Base-by-base conservation (phyloP, 192 early-diverging fungal genomes). In the Pecoramyces ruminantium region DNA sequence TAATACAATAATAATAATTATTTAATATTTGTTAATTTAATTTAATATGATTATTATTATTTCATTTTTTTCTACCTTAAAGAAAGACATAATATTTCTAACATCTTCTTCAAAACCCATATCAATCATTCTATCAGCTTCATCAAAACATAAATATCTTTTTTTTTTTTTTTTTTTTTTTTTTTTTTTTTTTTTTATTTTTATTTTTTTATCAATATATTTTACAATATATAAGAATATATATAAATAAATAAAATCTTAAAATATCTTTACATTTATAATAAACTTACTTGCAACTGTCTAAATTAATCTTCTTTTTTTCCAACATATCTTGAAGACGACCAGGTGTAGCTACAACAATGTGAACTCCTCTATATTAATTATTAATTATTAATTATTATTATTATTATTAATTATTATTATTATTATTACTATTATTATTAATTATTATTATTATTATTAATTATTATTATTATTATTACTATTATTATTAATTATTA, bases 81-180 rank as follows among this genome's bases (percentile, higher is more conserved):
- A 98, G 82, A 92, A 97, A 11, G 96, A 98, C 88, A 98, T 92
- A 79, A 98, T 96, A 51, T 93, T 94, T 78, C 97, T 90, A 38
- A 97, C 93, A 84, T 98, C 97, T 34, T 99, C 97, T 79, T 98
- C 97, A 83, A 99, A 99, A 38, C 96, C 96, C 92, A 97, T 94
- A 84, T 99, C 97, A 79, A 99, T 92, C 97, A 99, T 99, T 80
- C 97, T 89, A 91, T 99, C 97, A 17, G 97, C 97, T 85, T 99
- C 97, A 86, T 99, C 97, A 92, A 98, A 91, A 82, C 96, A 96
- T 83, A 99, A 85, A 83, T 85, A 91, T 80, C 87, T 88, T 28
- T 21, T n/a, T n/a, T n/a, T n/a, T n/a, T n/a, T n/a, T n/a, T n/a
- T n/a, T n/a, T n/a, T n/a, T n/a, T n/a, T n/a, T n/a, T n/a, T n/a